phyloP scores from a whole-genome alignment of 441 rosid genomes.

The Populus hybrid region DNA sequence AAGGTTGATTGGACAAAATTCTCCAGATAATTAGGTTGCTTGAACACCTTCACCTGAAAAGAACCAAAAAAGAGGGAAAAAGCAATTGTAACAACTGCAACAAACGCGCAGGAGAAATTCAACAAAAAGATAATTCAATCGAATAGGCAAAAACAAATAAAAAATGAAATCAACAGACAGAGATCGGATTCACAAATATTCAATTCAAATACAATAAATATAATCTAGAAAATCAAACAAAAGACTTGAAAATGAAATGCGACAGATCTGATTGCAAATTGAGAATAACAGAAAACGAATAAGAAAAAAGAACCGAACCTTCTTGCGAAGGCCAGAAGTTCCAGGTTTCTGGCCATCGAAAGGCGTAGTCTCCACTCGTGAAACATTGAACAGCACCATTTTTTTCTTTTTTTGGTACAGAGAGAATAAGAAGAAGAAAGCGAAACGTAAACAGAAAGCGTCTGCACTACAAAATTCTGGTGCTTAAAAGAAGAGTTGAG shows the following conservation, averaged over 20 bases:
- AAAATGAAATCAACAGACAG: background rate
- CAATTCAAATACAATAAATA: background rate
- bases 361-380: slow-evolving; percentile 57
- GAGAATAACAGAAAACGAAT: background rate
- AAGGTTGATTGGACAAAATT: slow-evolving; percentile 93
- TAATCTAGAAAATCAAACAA: background rate
- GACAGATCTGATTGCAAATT: background rate
- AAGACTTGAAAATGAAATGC: background rate
- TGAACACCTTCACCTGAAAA: slow-evolving; percentile 89
- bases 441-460: background rate
- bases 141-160: background rate
- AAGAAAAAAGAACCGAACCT: slow-evolving; percentile 38
- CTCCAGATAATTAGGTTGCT: slow-evolving; percentile 74
- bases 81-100: no score
- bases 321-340: slow-evolving; percentile 98
- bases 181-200: background rate
- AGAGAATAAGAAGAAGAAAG: background rate
- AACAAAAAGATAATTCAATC: background rate
- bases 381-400: slow-evolving; percentile 67
- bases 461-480: background rate
- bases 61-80: no score
- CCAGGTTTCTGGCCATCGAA: slow-evolving; percentile 95
- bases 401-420: slow-evolving; percentile 17
- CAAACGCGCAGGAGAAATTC: no score
- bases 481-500: background rate